These are phyloP conservation scores for Suillus ampliporus DNA, from an alignment of 768 basidiomycete genomes.

Conservation along the genomic window DNA sequence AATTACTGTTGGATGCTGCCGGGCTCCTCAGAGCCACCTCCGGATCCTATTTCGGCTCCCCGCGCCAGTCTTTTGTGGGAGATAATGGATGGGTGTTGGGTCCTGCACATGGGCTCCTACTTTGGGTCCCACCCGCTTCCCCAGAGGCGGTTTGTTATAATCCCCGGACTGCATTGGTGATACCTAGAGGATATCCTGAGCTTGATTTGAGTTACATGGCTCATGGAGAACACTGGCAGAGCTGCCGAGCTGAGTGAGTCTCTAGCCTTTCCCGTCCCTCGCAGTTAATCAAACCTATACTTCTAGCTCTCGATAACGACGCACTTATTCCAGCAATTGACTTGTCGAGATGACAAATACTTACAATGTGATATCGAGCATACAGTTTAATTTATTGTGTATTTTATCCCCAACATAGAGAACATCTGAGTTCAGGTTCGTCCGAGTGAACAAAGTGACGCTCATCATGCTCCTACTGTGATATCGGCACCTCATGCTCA, in stretches of 20 bases:
- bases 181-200: neutral
- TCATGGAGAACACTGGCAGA: slow-evolving; percentile 3
- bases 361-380: too few species aligned
- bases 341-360: too few species aligned
- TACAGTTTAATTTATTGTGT: too few species aligned
- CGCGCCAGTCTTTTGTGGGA: too few species aligned
- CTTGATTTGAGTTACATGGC: slow-evolving; percentile 12
- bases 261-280: neutral
- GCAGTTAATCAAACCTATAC: neutral
- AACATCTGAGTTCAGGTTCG: too few species aligned
- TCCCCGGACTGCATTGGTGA: slow-evolving; percentile 8
- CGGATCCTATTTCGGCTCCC: neutral
- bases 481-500: too few species aligned
- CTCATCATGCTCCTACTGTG: too few species aligned
- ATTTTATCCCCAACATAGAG: too few species aligned
- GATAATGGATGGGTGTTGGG: slow-evolving; percentile 13
- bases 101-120: slow-evolving; percentile 2
- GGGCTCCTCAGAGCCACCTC: neutral
- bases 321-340: too few species aligned
- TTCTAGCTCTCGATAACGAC: neutral
- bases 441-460: too few species aligned
- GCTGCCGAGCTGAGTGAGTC: neutral
- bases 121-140: slow-evolving; percentile 14
- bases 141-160: slow-evolving; percentile 7
- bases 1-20: neutral